phyloP scores from a whole-genome alignment of 2,329 filamentous ascomycete species.

The Fusarium sp. region DNA sequence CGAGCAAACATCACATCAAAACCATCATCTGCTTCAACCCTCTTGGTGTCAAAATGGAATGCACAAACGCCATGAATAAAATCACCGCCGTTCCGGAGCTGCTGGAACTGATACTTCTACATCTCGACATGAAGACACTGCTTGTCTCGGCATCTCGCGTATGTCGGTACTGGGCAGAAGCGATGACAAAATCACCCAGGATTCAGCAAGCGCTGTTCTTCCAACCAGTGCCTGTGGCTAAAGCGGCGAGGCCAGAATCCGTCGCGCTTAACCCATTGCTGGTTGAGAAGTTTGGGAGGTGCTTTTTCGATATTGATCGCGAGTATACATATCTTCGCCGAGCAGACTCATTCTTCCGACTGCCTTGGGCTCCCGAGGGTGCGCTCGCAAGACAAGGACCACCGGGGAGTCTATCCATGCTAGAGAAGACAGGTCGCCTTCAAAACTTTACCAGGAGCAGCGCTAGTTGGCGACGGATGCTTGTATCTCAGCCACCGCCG shows the following conservation, averaged over 20 bases:
- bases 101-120: conserved; percentile 43
- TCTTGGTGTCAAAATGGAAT: background rate
- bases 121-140: conserved; percentile 44
- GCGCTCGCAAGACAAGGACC: conserved; percentile 2
- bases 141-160: conserved; percentile 43
- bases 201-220: conserved; percentile 34
- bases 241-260: background rate
- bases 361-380: conserved; percentile 32
- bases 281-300: conserved; percentile 33
- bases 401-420: conserved; percentile 4
- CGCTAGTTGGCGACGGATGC: conserved; percentile 42
- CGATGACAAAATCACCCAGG: conserved; percentile 17
- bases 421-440: conserved; percentile 22
- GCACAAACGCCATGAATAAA: background rate
- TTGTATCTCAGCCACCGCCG: conserved; percentile 42
- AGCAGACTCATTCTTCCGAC: conserved; percentile 33
- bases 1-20: background rate
- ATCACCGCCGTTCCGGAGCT: conserved; percentile 38
- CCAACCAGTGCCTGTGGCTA: background rate
- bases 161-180: conserved; percentile 37
- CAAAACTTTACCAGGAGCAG: conserved; percentile 22
- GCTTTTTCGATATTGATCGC: conserved; percentile 33
- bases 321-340: conserved; percentile 20
- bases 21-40: background rate
- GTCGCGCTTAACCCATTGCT: conserved; percentile 30